These are phyloP conservation scores for Cyberlindnera galapagoensis DNA, from an alignment of 805 yeast genomes.

Conservation along the genomic window DNA sequence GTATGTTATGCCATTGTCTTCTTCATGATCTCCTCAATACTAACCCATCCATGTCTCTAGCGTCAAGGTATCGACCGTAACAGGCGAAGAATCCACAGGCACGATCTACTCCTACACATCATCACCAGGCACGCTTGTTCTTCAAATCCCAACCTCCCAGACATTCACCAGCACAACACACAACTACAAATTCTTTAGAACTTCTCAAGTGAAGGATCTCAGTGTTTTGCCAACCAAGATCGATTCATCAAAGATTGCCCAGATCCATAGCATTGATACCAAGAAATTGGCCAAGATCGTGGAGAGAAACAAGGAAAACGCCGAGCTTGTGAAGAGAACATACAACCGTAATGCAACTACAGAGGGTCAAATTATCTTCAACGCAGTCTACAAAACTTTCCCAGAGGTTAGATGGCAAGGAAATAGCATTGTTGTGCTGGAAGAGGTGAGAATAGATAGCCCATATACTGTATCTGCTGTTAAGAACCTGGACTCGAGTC, in stretches of 20 bases:
- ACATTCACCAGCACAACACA: conserved; percentile 9
- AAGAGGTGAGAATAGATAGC: conserved; percentile 37
- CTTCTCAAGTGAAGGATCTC: conserved; percentile 50
- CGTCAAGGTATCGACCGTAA: conserved; percentile 53
- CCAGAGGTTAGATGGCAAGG: conserved; percentile 40
- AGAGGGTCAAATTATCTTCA: conserved; percentile 41
- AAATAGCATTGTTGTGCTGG: conserved; percentile 37
- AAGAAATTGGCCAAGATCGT: conserved; percentile 11
- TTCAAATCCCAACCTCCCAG: conserved; percentile 13
- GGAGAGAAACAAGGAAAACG: conserved; percentile 17
- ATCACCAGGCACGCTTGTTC: conserved; percentile 29
- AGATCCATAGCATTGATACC: conserved; percentile 13
- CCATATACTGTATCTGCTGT: conserved; percentile 33
- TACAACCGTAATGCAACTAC: conserved; percentile 30
- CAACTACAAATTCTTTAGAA: conserved; percentile 46
- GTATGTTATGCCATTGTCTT: conserved; percentile 5
- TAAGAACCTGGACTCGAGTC: conserved; percentile 6
- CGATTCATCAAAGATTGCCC: conserved; percentile 14
- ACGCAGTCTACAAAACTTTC: conserved; percentile 36
- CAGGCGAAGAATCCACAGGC: conserved; percentile 56
- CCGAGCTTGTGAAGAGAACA: conserved; percentile 20
- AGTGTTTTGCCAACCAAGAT: conserved; percentile 37
- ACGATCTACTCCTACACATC: conserved; percentile 56
- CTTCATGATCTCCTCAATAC: background rate
- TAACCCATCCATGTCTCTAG: conserved; percentile 23